Evolutionary conservation across 129 eudicot genomes (phyloP).

Genomic region (Tagetes patula): DNA sequence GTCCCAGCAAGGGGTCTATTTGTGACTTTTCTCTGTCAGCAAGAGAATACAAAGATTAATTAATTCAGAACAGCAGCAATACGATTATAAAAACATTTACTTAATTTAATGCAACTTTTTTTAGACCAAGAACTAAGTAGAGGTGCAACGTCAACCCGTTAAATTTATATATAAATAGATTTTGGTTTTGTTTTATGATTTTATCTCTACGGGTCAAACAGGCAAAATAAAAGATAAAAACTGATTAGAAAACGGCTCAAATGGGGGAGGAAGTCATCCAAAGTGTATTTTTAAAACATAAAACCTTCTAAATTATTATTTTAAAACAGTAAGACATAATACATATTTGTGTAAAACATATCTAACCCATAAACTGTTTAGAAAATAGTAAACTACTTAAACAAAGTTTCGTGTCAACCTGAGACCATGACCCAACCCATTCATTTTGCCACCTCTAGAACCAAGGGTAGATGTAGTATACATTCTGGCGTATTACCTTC

Average conservation of each 20-base stretch:
- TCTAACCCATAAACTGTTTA: neutral
- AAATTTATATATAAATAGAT: neutral
- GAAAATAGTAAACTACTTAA: neutral
- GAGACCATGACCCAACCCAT: neutral
- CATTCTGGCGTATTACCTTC: slow-evolving; percentile 54
- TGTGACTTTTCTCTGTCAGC: slow-evolving; percentile 68
- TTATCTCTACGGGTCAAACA: neutral
- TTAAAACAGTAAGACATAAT: neutral
- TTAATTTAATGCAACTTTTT: slow-evolving; percentile 1
- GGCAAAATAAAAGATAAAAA: neutral
- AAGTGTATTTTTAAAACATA: neutral
- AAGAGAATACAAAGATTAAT: slow-evolving; percentile 14
- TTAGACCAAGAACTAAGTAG: neutral
- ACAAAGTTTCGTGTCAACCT: neutral
- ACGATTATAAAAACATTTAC: neutral
- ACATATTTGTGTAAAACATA: neutral
- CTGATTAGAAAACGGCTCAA: neutral
- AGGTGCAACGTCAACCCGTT: neutral
- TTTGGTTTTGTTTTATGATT: neutral
- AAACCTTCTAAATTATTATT: neutral
- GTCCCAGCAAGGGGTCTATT: slow-evolving; percentile 99
- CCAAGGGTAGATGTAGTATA: slow-evolving; percentile 1
- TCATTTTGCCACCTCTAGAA: neutral
- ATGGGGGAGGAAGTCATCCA: neutral
- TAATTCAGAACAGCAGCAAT: slow-evolving; percentile 11